Evolutionary conservation across 352 stramenopile genomes (phyloP).

Genomic region (Globisporangium mamillatum): DNA sequence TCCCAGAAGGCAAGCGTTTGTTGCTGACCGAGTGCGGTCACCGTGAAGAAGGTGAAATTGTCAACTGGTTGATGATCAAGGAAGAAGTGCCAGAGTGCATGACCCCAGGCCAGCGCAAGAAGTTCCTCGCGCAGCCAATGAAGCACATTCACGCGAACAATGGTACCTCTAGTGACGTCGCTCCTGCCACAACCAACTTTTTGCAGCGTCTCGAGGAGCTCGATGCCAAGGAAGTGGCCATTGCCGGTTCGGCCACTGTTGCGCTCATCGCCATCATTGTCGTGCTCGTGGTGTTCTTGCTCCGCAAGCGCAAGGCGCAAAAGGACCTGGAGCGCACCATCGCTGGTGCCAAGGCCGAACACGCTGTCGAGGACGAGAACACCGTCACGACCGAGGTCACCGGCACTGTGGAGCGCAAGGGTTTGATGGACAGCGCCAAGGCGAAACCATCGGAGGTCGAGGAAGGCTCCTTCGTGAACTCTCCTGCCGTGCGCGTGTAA

Average conservation of each 20-base stretch:
- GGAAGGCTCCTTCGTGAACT: slow-evolving; percentile 84
- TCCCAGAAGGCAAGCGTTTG: slow-evolving; percentile 72
- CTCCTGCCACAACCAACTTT: slow-evolving; percentile 64
- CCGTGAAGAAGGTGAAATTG: slow-evolving; percentile 77
- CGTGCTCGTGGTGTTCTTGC: slow-evolving; percentile 62
- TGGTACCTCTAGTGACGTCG: slow-evolving; percentile 36
- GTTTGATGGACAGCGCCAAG: slow-evolving; percentile 68
- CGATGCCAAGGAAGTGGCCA: slow-evolving; percentile 67
- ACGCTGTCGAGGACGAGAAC: slow-evolving; percentile 69
- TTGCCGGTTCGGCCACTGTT: slow-evolving; percentile 53
- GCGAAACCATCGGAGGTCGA: slow-evolving; percentile 58
- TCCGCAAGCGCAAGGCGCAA: slow-evolving; percentile 80
- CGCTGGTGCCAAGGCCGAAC: slow-evolving; percentile 75
- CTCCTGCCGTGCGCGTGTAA: slow-evolving; percentile 73
- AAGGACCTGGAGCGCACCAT: slow-evolving; percentile 80
- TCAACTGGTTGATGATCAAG: slow-evolving; percentile 85
- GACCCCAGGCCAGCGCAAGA: slow-evolving; percentile 72
- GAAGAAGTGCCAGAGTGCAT: slow-evolving; percentile 83
- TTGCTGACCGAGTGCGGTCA: slow-evolving; percentile 81
- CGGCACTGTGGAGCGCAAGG: slow-evolving; percentile 64
- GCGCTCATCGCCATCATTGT: slow-evolving; percentile 63
- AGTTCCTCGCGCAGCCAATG: slow-evolving; percentile 81
- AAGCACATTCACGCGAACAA: slow-evolving; percentile 85
- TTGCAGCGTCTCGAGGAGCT: slow-evolving; percentile 58
- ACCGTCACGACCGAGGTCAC: slow-evolving; percentile 46